Base-by-base conservation (phyloP, 495 filamentous ascomycete species). In the Oleoguttula mirabilis region DNA sequence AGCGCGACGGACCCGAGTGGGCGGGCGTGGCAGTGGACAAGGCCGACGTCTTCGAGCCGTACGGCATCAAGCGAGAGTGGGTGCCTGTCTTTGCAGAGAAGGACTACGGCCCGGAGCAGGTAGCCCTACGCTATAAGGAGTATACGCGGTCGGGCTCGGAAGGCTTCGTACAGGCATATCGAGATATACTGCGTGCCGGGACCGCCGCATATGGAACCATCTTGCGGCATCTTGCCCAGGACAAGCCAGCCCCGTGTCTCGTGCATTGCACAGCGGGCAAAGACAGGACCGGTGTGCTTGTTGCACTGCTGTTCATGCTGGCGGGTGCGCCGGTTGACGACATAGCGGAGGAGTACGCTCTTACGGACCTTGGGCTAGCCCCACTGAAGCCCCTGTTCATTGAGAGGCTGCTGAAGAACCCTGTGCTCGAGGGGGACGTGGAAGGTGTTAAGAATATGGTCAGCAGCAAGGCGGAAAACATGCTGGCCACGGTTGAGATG, bases 401-500 rank as follows among this genome's bases (percentile, higher is more conserved):
- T 12, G 56, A 51, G 33, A 31, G 54, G 5, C 33, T 57, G n/a
- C 32, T 57, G 32, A 25, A 45, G 41, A 57, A 48, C 23, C 45
- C 44, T 2, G 47, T 41, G 4, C 10, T 76, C 38, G 55, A 57
- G 22, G 63, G 63, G 2, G 60, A 72, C 48, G 45, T 58, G 12
- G 55, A 48, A 19, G 54, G 54, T 7, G 51, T 50, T 10, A 21
- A 40, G 35, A 51, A 47, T 12, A 57, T 57, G 54, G 45, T 51
- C 6, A 40, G 34, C 21, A 35, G 41, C 12, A 53, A 51, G 38
- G 36, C 37, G 40, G 51, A 49, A 36, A 54, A 57, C 35, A 80
- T 82, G 75, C 36, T 72, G 20, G 60, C 57, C 10, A 70, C 69
- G 8, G 37, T 80, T 4, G 53, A 56, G 36, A 64, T 70, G 52